These are phyloP conservation scores for Fraxinus floribunda DNA, from an alignment of 305 asterid species.

Conservation along the genomic window DNA sequence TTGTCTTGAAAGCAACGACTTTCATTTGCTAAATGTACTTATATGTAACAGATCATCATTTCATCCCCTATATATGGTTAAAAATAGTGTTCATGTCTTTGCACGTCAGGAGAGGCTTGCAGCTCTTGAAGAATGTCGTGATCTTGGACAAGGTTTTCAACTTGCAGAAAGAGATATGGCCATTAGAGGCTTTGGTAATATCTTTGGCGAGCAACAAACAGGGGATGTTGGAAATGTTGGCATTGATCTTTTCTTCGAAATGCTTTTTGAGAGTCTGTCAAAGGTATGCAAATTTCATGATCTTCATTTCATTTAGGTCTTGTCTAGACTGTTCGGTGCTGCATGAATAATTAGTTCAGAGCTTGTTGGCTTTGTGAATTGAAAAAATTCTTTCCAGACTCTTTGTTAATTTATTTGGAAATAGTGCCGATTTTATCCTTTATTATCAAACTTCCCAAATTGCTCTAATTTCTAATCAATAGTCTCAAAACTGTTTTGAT, in stretches of 20 bases:
- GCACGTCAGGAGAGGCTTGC: conserved; percentile 80
- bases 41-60: background rate
- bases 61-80: conserved; percentile 2
- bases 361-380: conserved; percentile 10
- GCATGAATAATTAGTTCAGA: background rate
- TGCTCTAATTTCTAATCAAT: conserved; percentile 18
- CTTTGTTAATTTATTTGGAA: conserved; percentile 1
- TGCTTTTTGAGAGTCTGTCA: conserved; percentile 96
- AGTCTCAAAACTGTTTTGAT: conserved; percentile 26
- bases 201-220: conserved; percentile 97
- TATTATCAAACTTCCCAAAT: conserved; percentile 10
- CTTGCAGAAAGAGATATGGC: conserved; percentile 99
- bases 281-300: conserved; percentile 51
- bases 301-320: conserved; percentile 7
- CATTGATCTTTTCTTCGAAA: conserved; percentile 97
- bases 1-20: background rate
- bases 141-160: conserved; percentile 97
- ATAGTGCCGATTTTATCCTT: conserved; percentile 18
- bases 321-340: background rate
- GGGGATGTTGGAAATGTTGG: conserved; percentile 99
- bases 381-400: background rate
- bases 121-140: conserved; percentile 92
- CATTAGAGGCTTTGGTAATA: conserved; percentile 96
- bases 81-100: conserved; percentile 27
- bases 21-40: conserved; percentile 4